A percentile compares a stretch with the other conserved stretches of the same genome.
These are phyloP conservation scores for Pholiota molesta DNA, from an alignment of 768 basidiomycete species.

Conservation along the genomic window DNA sequence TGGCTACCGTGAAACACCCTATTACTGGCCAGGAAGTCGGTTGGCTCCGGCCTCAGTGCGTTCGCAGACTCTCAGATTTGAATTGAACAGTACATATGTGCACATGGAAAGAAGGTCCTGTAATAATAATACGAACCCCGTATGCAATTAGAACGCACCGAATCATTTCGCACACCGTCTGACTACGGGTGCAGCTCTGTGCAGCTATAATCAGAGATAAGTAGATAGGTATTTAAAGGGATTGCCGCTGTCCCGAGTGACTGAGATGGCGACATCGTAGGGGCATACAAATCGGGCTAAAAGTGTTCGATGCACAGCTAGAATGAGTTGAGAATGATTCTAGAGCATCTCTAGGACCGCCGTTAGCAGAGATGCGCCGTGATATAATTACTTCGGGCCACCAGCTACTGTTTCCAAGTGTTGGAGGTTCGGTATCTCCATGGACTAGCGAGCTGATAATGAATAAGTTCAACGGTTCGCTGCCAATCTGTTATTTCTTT, in stretches of 20 bases:
- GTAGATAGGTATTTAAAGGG: neutral
- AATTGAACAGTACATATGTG: neutral
- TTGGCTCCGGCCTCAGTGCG: neutral
- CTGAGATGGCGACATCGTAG: neutral
- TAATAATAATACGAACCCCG: neutral
- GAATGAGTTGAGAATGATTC: neutral
- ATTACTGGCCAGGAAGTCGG: conserved; percentile 37
- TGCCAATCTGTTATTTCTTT: too few relatives aligned
- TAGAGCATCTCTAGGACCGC: neutral
- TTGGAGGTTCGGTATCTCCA: neutral
- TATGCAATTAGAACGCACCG: neutral
- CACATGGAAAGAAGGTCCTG: neutral
- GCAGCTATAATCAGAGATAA: neutral
- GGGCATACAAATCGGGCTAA: neutral
- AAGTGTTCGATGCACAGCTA: too few relatives aligned
- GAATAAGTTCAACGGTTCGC: too few relatives aligned
- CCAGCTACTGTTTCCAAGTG: neutral
- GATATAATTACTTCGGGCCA: neutral
- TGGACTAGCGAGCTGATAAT: neutral
- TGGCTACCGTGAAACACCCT: too few relatives aligned
- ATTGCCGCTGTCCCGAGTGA: neutral
- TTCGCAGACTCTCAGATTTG: neutral
- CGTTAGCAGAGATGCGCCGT: neutral
- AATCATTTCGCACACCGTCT: neutral
- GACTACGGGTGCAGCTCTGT: neutral